A percentile compares a stretch with the other conserved stretches of the same genome.
These are phyloP conservation scores for Spathaspora arborariae DNA, from an alignment of 805 yeast genomes.

Conservation along the genomic window DNA sequence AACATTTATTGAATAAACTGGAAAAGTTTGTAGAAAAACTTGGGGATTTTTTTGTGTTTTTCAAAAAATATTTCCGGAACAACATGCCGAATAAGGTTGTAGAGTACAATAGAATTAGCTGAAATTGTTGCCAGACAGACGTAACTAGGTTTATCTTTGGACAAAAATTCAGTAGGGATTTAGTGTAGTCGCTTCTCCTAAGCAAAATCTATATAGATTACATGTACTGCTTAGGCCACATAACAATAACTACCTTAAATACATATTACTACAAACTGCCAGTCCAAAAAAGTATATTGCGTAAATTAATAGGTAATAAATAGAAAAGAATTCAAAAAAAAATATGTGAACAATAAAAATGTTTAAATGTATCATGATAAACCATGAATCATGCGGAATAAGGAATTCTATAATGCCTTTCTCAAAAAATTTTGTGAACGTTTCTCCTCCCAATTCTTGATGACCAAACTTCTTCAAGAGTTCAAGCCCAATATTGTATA, in stretches of 20 bases:
- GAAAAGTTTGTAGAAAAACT: neutral
- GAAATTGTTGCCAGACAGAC: no score
- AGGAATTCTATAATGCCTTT: neutral
- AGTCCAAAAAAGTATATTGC: neutral
- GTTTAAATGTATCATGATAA: neutral
- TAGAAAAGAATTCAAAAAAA: conserved; percentile 3
- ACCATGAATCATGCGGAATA: neutral
- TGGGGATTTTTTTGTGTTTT: neutral
- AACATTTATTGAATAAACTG: neutral
- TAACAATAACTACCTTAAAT: neutral
- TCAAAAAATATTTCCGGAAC: neutral
- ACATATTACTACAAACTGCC: neutral
- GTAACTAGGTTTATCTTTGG: no score
- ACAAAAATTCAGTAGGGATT: no score
- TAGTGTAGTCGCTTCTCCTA: no score
- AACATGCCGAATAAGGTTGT: neutral
- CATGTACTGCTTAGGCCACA: no score
- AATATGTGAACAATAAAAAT: neutral
- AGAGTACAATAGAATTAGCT: no score
- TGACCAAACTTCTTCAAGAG: neutral
- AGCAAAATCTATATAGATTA: no score
- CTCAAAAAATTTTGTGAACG: neutral
- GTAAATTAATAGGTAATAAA: conserved; percentile 3
- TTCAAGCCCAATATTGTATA: neutral
- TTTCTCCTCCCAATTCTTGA: neutral